Evolutionary conservation across 2,329 filamentous ascomycete genomes (phyloP).

Genomic region (Fusarium brevicatenulatum): DNA sequence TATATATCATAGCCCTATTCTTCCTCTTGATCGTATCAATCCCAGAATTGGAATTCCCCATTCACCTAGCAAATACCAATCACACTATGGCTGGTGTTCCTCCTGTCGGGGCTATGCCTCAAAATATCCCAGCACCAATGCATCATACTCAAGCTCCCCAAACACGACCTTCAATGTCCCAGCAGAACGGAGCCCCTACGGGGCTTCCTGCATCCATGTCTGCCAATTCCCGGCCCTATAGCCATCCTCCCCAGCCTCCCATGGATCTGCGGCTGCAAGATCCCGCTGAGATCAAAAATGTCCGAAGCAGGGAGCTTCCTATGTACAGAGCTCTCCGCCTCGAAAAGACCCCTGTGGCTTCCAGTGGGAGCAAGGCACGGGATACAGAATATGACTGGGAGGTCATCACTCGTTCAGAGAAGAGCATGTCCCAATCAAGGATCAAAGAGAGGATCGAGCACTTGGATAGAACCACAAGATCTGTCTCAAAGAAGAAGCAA

Average conservation of each 20-base stretch:
- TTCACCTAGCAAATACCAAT: constrained; percentile 7
- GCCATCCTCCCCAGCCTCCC: constrained; percentile 28
- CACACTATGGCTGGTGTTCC: constrained; percentile 17
- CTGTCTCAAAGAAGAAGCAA: constrained; percentile 53
- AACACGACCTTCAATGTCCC: constrained; percentile 1
- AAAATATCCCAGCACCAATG: constrained; percentile 4
- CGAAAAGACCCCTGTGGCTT: constrained; percentile 50
- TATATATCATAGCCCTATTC: constrained; percentile 31
- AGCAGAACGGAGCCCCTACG: not conserved
- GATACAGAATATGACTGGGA: constrained; percentile 54
- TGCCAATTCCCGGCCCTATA: constrained; percentile 1
- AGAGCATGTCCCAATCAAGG: constrained; percentile 52
- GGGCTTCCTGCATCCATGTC: constrained; percentile 13
- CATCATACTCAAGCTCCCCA: constrained; percentile 10
- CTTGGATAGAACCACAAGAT: constrained; percentile 49
- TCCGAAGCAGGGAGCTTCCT: constrained; percentile 51
- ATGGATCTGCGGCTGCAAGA: constrained; percentile 30
- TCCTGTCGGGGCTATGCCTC: constrained; percentile 19
- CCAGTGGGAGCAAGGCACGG: constrained; percentile 52
- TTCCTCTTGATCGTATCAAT: constrained; percentile 7
- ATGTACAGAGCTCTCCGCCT: constrained; percentile 55
- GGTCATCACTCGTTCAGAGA: constrained; percentile 47
- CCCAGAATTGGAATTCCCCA: constrained; percentile 4
- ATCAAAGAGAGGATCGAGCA: constrained; percentile 50
- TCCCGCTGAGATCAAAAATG: constrained; percentile 47